phyloP scores from a whole-genome alignment of 805 yeast species.

The Teunomyces cretensis region DNA sequence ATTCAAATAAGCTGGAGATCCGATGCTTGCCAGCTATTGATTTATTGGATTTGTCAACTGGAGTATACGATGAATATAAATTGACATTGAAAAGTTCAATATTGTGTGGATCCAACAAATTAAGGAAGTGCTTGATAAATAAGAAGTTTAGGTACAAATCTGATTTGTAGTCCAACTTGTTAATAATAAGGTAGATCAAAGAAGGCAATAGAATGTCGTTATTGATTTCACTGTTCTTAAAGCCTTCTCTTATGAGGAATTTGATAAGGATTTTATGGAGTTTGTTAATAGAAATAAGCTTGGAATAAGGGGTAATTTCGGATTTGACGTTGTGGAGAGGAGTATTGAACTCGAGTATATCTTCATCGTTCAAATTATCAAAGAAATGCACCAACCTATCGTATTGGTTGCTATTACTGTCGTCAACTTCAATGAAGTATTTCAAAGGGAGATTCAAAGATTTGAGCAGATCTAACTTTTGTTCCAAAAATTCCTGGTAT shows the following conservation, averaged over 20 bases:
- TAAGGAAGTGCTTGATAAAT: slow-evolving; percentile 36
- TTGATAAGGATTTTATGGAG: slow-evolving; percentile 32
- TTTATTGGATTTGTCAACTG: slow-evolving; percentile 13
- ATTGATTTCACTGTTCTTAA: slow-evolving; percentile 26
- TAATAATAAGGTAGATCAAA: slow-evolving; percentile 35
- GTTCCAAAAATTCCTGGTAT: slow-evolving; percentile 34
- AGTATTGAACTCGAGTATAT: slow-evolving; percentile 16
- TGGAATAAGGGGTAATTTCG: slow-evolving; percentile 31
- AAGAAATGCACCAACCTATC: slow-evolving; percentile 15
- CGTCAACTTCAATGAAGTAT: slow-evolving; percentile 27
- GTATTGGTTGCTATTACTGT: background rate
- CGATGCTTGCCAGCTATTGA: slow-evolving; percentile 14
- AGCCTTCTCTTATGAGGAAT: slow-evolving; percentile 13
- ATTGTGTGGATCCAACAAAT: slow-evolving; percentile 31
- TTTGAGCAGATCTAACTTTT: slow-evolving; percentile 29
- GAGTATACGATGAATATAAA: slow-evolving; percentile 19
- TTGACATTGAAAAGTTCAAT: slow-evolving; percentile 20
- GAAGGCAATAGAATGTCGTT: slow-evolving; percentile 43
- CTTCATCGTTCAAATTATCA: slow-evolving; percentile 15
- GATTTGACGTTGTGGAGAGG: slow-evolving; percentile 18
- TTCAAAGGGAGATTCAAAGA: slow-evolving; percentile 26
- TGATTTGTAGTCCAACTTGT: slow-evolving; percentile 18
- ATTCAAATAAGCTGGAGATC: slow-evolving; percentile 25
- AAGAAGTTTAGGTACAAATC: slow-evolving; percentile 38
- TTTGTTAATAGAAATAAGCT: slow-evolving; percentile 27